Base-by-base conservation (phyloP, 1,284 basidiomycete genomes). In the Austroboletus niveus region DNA sequence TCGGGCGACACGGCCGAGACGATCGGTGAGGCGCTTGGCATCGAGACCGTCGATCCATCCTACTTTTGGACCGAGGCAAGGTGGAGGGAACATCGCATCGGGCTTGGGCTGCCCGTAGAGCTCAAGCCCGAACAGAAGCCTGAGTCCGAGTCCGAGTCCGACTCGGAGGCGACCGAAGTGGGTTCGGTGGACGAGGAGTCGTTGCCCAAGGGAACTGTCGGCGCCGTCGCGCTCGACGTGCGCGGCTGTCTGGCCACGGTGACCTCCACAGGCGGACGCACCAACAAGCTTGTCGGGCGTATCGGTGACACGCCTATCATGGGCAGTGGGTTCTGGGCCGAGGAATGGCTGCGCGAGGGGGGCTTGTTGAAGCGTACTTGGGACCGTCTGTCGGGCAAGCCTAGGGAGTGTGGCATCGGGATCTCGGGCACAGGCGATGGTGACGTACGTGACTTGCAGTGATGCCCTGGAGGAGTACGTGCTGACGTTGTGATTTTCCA, bases 361-460 rank as follows among this genome's bases (percentile, higher is more conserved):
- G 65, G 76, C n/a, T 68, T 72, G 58, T 45, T 74, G 32, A 68
- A 68, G 53, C 68, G 66, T 24, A 55, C 70, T 15, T 78, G 73
- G 73, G 70, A 72, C 45, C 76, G 71, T 40, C 48, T 81, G 14
- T 60, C 51, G n/a, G 69, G 74, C 3, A 72, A 72, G 54, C 54
- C 62, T 10, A 59, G 56, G 7, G 69, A 60, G 17, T 64, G 65
- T n/a, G 86, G 82, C 1, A 72, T 93, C n/a, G 89, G 87, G 1
- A 72, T 92, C 24, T 89, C 87, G 36, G 87, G 89, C 0, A 93
- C 91, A 12, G 90, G 90, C 4, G 84, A 92, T 60, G 91, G 90
- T 51, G 90, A 93, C 70, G 88, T 90, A 59, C 57, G 62, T 57
- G 36, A 38, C 35, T 24, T 24, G 22, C 22, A 24, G 4, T 24